phyloP scores from a whole-genome alignment of 208 protist genomes.

The Wallacemonas collosoma region DNA sequence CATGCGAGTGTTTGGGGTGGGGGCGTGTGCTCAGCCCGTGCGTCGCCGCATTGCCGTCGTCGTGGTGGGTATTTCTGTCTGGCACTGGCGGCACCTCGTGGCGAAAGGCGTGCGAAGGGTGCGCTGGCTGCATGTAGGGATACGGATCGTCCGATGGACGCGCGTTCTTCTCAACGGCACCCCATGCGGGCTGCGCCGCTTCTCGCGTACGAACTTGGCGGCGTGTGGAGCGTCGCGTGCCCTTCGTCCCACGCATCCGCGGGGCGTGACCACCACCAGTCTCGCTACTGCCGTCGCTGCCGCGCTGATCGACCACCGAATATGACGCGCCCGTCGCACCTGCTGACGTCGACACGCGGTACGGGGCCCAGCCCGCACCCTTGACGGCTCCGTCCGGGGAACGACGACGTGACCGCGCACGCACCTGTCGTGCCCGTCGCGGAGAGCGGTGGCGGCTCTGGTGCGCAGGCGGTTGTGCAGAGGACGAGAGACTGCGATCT shows the following conservation, averaged over 20 bases:
- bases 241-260: no score
- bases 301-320: not conserved
- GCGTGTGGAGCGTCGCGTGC: not conserved
- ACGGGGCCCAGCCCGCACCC: not conserved
- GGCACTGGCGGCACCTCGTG: not conserved
- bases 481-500: no score
- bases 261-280: no score
- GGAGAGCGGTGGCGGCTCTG: no score
- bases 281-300: no score
- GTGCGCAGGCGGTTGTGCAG: no score
- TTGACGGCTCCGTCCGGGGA: not conserved
- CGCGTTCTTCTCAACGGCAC: not conserved
- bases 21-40: not conserved
- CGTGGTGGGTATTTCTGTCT: not conserved
- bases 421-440: no score
- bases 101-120: not conserved
- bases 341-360: not conserved
- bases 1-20: not conserved
- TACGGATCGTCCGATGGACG: constrained; percentile 10
- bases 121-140: not conserved
- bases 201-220: no score
- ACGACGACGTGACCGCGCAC: no score
- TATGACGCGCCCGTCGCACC: not conserved
- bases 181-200: no score
- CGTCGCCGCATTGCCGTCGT: not conserved